Conservation (phyloP, 176 grass and related monocot species). For the Guadua angustifolia region DNA sequence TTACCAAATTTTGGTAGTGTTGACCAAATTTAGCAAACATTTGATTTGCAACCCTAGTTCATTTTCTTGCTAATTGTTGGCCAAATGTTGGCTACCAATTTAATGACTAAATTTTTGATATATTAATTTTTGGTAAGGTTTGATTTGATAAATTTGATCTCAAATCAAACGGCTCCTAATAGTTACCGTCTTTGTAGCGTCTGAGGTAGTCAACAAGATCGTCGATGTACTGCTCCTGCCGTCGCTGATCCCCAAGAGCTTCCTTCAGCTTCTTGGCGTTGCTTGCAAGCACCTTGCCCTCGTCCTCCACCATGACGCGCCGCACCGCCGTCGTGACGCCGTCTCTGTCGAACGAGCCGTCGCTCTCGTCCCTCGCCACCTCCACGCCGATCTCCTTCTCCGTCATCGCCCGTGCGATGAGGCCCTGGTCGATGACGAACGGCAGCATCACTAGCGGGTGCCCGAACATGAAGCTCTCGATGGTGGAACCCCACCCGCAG, state of each 20-base stretch:
- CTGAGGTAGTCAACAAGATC: neutral
- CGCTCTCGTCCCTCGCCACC: conserved; percentile 26
- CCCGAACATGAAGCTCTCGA: conserved; percentile 48
- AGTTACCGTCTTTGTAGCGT: neutral
- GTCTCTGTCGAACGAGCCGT: conserved; percentile 20
- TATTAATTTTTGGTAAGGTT: too few relatives aligned
- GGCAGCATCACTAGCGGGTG: conserved; percentile 49
- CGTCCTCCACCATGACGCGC: conserved; percentile 52
- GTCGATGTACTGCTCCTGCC: neutral
- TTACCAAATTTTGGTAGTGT: too few relatives aligned
- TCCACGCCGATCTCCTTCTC: conserved; percentile 40
- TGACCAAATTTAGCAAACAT: too few relatives aligned
- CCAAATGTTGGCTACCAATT: too few relatives aligned
- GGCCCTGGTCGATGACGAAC: conserved; percentile 19
- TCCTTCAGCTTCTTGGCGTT: conserved; percentile 5
- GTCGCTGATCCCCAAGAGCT: neutral
- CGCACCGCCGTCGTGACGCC: conserved; percentile 32
- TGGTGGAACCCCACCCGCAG: conserved; percentile 41
- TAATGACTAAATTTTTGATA: too few relatives aligned
- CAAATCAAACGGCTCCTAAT: too few relatives aligned
- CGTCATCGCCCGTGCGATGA: conserved; percentile 20
- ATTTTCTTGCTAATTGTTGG: too few relatives aligned
- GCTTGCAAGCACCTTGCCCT: conserved; percentile 29
- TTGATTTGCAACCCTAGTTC: too few relatives aligned
- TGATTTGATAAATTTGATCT: too few relatives aligned